A percentile compares a stretch with the other conserved stretches of the same genome.
phyloP scores from a whole-genome alignment of 176 grass and related monocot species.

The Rhynchospora tenuis region DNA sequence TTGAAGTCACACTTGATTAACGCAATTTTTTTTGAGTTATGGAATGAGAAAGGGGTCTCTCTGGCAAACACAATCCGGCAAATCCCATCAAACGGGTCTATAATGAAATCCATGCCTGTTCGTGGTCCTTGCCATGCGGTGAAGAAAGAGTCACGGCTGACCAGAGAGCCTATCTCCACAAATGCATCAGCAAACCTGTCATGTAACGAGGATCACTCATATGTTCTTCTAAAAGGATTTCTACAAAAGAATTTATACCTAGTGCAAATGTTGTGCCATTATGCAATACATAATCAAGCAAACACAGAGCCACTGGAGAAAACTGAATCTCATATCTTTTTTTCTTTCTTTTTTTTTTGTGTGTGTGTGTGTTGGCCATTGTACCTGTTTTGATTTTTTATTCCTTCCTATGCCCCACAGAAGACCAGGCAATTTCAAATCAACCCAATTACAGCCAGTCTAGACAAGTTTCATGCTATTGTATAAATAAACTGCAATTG shows the following conservation, averaged over 20 bases:
- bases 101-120: slow-evolving; percentile 41
- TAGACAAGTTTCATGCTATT: background rate
- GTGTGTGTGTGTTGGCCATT: background rate
- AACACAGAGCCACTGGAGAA: background rate
- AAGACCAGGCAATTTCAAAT: background rate
- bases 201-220: background rate
- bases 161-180: slow-evolving; percentile 54
- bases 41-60: slow-evolving; percentile 51
- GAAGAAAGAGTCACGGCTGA: slow-evolving; percentile 32
- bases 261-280: background rate
- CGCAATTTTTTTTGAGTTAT: slow-evolving; percentile 17
- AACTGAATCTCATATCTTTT: background rate
- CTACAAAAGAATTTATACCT: background rate
- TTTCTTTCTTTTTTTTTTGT: no score
- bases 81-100: slow-evolving; percentile 65
- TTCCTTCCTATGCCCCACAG: background rate
- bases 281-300: background rate
- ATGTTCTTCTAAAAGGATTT: background rate
- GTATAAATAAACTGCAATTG: background rate
- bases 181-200: slow-evolving; percentile 42
- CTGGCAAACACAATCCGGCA: slow-evolving; percentile 58
- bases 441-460: background rate
- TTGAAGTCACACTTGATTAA: slow-evolving; percentile 65
- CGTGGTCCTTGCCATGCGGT: slow-evolving; percentile 50
- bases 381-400: background rate